A percentile compares a stretch with the other conserved stretches of the same genome.
Evolutionary conservation across 345 rosid species (phyloP).

Genomic region (Citropsis articulata): DNA sequence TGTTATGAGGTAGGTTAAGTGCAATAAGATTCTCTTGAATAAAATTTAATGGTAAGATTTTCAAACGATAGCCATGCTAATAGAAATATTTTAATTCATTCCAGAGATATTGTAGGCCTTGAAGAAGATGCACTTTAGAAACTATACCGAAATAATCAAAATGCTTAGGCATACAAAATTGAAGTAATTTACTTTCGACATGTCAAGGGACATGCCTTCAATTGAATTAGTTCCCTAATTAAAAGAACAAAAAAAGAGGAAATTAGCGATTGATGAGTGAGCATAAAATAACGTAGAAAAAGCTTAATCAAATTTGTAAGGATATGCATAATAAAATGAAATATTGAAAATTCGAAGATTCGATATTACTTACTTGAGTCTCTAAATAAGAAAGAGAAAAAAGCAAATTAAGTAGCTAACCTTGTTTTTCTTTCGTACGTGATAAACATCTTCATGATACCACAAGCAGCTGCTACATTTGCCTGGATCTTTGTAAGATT

Average conservation of each 20-base stretch:
- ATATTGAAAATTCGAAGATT: no score
- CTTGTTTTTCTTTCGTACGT: conserved; percentile 14
- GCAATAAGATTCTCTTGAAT: neutral
- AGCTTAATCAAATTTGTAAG: no score
- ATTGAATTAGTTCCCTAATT: neutral
- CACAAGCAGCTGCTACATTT: conserved; percentile 21
- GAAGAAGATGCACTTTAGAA: neutral
- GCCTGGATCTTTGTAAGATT: conserved; percentile 14
- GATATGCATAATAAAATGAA: rapidly evolving
- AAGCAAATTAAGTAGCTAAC: neutral
- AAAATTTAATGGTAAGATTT: neutral
- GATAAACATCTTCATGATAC: conserved; percentile 12
- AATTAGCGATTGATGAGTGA: neutral
- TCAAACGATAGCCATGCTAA: neutral
- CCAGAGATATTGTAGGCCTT: neutral
- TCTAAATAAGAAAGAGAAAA: neutral
- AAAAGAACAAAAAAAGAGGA: neutral
- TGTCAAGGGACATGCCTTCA: neutral
- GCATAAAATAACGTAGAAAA: no score
- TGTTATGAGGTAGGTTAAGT: neutral
- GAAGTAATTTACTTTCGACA: neutral
- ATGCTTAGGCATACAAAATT: neutral
- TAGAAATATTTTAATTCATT: neutral
- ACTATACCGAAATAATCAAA: neutral
- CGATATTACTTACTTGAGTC: no score